Evolutionary conservation across 176 grass and related monocot genomes (phyloP), one percentile per base, ranked within the genome.

Genomic region (Zizania latifolia): DNA sequence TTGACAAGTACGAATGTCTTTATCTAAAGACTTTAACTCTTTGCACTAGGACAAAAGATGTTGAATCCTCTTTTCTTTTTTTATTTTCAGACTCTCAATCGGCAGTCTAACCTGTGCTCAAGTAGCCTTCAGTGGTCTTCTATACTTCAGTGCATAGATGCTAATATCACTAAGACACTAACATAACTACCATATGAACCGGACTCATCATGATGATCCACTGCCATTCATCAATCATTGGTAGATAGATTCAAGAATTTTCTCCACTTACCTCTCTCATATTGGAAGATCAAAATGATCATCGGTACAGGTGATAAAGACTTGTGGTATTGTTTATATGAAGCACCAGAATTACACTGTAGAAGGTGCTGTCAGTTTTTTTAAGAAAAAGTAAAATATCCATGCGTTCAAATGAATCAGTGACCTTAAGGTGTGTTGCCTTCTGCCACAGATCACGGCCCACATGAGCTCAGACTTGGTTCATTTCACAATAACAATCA

Each of bases 71-170:
- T 82, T 32, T 81, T 78, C 65, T 53, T 57, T 70, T n/a, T 33
- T 70, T 65, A 31, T 80, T 84, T 76, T 8, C 91, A 93, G 91
- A 82, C 90, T 84, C 77, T 56, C 45, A 74, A 84, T 82, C 68
- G 71, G 62, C 76, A 84, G 65, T 82, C 36, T 30, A 82, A 41
- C 41, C 64, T 73, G 68, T 86, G 72, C 75, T 65, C 67, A 84
- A 76, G 62, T 89, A 89, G 84, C 62, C 57, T 59, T 63, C 17
- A 24, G 37, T 4, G 0, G 72, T 56, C 57, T 45, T 79, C 13
- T 71, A 68, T 81, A 61, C 57, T n/a, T n/a, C n/a, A n/a, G n/a
- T n/a, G n/a, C n/a, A n/a, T n/a, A n/a, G n/a, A n/a, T n/a, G n/a
- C n/a, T 75, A 76, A 76, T 45, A 45, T 62, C 65, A 45, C 36